Evolutionary conservation across 805 yeast genomes (phyloP).

Genomic region (Brettanomyces anomalus): DNA sequence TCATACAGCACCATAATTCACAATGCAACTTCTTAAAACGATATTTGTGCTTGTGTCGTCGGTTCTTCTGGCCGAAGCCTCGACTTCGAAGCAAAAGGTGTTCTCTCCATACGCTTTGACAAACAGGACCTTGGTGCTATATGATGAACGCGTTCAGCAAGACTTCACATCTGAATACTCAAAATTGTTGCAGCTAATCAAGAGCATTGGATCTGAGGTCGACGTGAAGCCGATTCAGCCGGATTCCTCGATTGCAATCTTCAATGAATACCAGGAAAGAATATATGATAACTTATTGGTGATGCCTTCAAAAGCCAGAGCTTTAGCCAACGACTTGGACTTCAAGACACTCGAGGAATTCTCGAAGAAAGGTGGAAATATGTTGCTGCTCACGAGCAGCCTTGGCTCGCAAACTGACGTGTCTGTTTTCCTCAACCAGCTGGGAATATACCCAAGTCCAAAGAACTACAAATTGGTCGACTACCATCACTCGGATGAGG

Average conservation of each 20-base stretch:
- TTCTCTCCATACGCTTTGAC: constrained; percentile 5
- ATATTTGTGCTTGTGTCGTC: not conserved
- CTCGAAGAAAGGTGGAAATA: constrained; percentile 62
- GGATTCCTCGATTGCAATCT: constrained; percentile 18
- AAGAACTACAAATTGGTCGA: constrained; percentile 57
- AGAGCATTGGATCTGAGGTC: constrained; percentile 9
- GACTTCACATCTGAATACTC: constrained; percentile 16
- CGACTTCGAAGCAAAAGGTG: constrained; percentile 4
- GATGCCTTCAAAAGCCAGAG: constrained; percentile 47
- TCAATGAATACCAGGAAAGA: constrained; percentile 32
- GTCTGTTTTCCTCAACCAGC: constrained; percentile 59
- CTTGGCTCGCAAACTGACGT: constrained; percentile 48
- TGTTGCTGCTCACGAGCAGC: constrained; percentile 53
- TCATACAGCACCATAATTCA: no score
- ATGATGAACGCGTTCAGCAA: constrained; percentile 11
- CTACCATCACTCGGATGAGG: constrained; percentile 39
- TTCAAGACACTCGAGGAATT: constrained; percentile 49
- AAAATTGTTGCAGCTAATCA: constrained; percentile 13
- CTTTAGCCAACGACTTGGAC: constrained; percentile 30
- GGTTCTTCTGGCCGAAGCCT: constrained; percentile 3
- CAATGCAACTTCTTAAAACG: no score
- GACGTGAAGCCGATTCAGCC: constrained; percentile 19
- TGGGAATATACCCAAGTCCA: constrained; percentile 82
- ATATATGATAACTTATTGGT: constrained; percentile 48
- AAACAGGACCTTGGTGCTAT: constrained; percentile 16